Evolutionary conservation across 805 yeast genomes (phyloP), one percentile per base, ranked within the genome.

Genomic region (Candida parachauliodes): DNA sequence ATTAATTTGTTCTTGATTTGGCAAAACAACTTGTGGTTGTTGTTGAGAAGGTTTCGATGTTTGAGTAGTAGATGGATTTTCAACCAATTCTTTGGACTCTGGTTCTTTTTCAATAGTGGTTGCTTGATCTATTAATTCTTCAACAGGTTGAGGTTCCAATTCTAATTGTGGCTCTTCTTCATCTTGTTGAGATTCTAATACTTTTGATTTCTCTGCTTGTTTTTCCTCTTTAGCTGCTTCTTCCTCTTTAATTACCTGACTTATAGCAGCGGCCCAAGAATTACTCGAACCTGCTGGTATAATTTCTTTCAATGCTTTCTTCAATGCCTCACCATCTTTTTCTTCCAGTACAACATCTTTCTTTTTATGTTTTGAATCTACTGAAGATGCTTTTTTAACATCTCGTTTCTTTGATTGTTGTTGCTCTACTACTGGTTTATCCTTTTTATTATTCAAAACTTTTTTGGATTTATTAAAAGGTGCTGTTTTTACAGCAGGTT

Each of bases 1-100:
- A 51, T 63, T 59, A 42, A 70, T 52, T 47, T 62, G 71, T 40
- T 72, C 64, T 31, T 74, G 64, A 29, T 66, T 63, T 45, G 85
- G 85, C 54, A 80, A 72, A 22, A 79, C 61, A 35, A 67, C 73
- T 47, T 61, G 61, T 22, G 30, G 36, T 38, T 38, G 35, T 30
- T 16, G 32, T 28, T 22, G 30, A 4, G 34, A 6, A 14, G 34
- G 5, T 14, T 19, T 15, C 10, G 34, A 3, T 20, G 25, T 19
- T 30, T 12, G 5, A 5, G 25, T 20, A n/a, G 33, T 30, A 4
- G 32, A 6, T 28, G 32, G 11, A 39, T 41, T 15, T 37, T 37
- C 28, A n/a, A 44, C 43, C 18, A 47, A 40, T 39, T 47, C 46
- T 32, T 20, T 30, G 19, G 30, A 14, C 26, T 5, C 30, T 15